A percentile compares a stretch with the other conserved stretches of the same genome.
phyloP scores from a whole-genome alignment of 345 rosid genomes.

The Hevea brasiliensis region DNA sequence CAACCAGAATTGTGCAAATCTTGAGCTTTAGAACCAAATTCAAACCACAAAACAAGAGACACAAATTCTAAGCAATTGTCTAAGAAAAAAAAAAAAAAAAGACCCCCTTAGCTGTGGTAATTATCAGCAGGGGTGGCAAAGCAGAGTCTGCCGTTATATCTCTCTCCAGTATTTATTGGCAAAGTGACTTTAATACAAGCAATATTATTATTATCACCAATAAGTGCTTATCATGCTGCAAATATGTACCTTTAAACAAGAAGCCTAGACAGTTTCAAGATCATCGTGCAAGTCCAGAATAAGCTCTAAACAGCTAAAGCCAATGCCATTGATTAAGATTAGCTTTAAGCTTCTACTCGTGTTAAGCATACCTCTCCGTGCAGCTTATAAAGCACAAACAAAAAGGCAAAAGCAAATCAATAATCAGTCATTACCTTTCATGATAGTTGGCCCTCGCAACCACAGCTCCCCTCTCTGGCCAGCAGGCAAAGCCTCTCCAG shows the following conservation, averaged over 20 bases:
- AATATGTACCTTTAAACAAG: not conserved
- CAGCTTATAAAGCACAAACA: not conserved
- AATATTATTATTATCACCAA: not conserved
- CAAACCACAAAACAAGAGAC: not conserved
- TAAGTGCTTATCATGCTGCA: not conserved
- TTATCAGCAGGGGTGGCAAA: not conserved
- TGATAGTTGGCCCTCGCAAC: slow-evolving; percentile 75
- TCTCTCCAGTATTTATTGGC: not conserved
- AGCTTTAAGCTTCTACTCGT: not conserved
- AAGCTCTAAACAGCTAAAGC: not conserved
- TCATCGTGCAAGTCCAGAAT: not conserved
- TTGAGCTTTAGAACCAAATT: not conserved
- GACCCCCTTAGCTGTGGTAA: not conserved
- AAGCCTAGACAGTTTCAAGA: not conserved
- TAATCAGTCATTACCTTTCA: slow-evolving; percentile 54
- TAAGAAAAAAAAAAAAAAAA: not conserved
- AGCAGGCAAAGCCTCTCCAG: slow-evolving; percentile 67
- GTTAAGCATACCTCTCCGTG: not conserved
- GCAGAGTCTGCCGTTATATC: not conserved
- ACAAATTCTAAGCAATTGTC: not conserved
- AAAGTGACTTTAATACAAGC: not conserved
- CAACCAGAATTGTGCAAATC: not conserved
- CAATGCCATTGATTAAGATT: not conserved
- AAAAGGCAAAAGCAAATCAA: not conserved
- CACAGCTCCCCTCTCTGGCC: slow-evolving; percentile 84